Evolutionary conservation across 129 eudicot genomes (phyloP).

Genomic region (Artemisia annua): DNA sequence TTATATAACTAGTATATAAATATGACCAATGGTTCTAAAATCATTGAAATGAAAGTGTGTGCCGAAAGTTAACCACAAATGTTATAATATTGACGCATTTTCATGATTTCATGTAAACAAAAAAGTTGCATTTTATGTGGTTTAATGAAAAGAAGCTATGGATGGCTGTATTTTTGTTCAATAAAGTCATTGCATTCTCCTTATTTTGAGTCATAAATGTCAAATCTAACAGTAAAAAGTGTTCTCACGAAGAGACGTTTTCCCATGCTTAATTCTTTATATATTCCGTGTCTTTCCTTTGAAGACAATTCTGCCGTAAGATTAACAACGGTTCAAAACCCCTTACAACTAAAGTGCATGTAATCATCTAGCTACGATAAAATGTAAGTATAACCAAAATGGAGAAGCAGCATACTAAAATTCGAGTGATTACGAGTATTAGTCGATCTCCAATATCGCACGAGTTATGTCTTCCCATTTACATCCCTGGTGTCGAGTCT

Average conservation of each 20-base stretch:
- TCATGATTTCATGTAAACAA: constrained; percentile 27
- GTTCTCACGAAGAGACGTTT: constrained; percentile 32
- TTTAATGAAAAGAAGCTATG: constrained; percentile 26
- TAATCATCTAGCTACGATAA: too few species aligned
- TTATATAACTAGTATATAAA: background rate
- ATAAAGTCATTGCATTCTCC: constrained; percentile 38
- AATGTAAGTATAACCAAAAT: too few species aligned
- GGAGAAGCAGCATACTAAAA: too few species aligned
- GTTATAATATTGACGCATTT: constrained; percentile 36
- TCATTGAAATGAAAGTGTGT: constrained; percentile 29
- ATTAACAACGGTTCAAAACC: constrained; percentile 7
- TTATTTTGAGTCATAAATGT: constrained; percentile 37
- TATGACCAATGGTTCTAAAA: constrained; percentile 11
- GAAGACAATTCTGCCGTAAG: constrained; percentile 19
- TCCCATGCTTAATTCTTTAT: constrained; percentile 33
- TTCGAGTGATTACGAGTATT: too few species aligned
- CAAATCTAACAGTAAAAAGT: constrained; percentile 42
- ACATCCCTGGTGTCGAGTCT: too few species aligned
- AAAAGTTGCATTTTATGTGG: constrained; percentile 21
- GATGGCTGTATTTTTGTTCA: constrained; percentile 38
- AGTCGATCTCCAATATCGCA: too few species aligned
- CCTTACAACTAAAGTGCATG: background rate
- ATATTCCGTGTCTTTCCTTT: constrained; percentile 14
- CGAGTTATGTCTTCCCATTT: too few species aligned
- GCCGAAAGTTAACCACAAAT: constrained; percentile 36